Percentiles rank a stretch among this genome's conserved stretches.
Conservation (phyloP, 2,329 filamentous ascomycete species). For the Xylariomycetidae sp. region DNA sequence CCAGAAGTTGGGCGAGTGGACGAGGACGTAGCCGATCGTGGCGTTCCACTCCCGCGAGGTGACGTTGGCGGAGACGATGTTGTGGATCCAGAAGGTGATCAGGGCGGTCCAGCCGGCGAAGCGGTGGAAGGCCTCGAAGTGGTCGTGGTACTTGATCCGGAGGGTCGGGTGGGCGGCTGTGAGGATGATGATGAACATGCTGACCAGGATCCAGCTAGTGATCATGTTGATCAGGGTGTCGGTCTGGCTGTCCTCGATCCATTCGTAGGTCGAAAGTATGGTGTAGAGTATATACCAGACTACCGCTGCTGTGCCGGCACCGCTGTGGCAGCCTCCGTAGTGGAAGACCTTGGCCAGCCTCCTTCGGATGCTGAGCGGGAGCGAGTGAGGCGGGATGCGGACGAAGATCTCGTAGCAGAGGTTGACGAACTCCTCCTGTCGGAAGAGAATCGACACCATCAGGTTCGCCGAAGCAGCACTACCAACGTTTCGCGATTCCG, state of each 20-base stretch:
- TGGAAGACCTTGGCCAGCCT: conserved; percentile 49
- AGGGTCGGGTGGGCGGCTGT: conserved; percentile 59
- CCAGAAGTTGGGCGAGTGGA: conserved; percentile 55
- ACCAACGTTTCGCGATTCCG: conserved; percentile 28
- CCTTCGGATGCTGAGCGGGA: conserved; percentile 44
- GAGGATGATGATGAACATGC: conserved; percentile 56
- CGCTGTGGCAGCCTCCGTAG: conserved; percentile 48
- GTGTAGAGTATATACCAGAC: conserved; percentile 43
- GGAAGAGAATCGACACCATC: conserved; percentile 43
- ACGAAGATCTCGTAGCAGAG: conserved; percentile 41
- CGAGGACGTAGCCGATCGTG: conserved; percentile 33
- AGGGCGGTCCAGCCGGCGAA: conserved; percentile 68
- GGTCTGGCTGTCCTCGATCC: conserved; percentile 13
- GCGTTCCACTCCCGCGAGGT: conserved; percentile 28
- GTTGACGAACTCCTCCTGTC: conserved; percentile 52
- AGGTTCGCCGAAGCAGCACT: conserved; percentile 46
- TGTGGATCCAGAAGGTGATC: conserved; percentile 48
- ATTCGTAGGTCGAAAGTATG: conserved; percentile 23
- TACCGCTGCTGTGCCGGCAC: conserved; percentile 44
- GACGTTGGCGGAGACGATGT: conserved; percentile 52
- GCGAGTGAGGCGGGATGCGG: conserved; percentile 38
- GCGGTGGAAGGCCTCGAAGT: conserved; percentile 68
- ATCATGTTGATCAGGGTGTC: conserved; percentile 20
- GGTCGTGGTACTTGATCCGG: conserved; percentile 59
- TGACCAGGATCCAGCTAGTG: conserved; percentile 42